Evolutionary conservation across 225 moss, liverwort and hornwort species (phyloP).

Genomic region (Straminergon stramineum): DNA sequence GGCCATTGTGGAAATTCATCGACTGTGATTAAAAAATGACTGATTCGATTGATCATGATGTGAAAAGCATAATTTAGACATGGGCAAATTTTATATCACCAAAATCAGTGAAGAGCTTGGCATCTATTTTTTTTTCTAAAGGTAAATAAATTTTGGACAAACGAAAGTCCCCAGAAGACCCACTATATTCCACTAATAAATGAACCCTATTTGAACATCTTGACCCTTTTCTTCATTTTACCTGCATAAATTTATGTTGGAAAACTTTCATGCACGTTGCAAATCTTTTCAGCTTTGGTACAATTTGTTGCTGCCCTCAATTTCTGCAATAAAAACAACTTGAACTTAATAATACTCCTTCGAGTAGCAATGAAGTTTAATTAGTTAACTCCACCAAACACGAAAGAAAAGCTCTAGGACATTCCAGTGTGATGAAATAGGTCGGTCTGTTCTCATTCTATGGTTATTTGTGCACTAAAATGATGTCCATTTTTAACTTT

Average conservation of each 20-base stretch:
- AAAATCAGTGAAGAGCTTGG: too few relatives aligned
- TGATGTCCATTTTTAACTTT: not conserved
- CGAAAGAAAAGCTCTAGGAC: not conserved
- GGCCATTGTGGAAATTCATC: not conserved
- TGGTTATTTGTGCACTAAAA: not conserved
- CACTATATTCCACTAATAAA: not conserved
- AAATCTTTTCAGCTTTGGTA: not conserved
- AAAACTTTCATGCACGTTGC: not conserved
- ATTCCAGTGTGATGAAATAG: not conserved
- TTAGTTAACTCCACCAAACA: not conserved
- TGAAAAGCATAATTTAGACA: not conserved
- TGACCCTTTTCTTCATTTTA: not conserved
- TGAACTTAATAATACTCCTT: not conserved
- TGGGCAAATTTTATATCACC: not conserved
- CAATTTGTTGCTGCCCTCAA: not conserved
- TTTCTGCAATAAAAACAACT: not conserved
- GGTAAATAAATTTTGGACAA: not conserved
- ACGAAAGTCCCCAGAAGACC: not conserved
- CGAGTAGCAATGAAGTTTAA: not conserved
- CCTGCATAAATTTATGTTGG: not conserved
- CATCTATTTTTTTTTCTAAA: not conserved
- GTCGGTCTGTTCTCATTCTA: not conserved
- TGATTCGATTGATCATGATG: not conserved
- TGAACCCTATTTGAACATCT: not conserved
- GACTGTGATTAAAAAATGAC: not conserved